Evolutionary conservation across 2,329 filamentous ascomycete genomes (phyloP).

Genomic region (Ophioceras dolichostomum): DNA sequence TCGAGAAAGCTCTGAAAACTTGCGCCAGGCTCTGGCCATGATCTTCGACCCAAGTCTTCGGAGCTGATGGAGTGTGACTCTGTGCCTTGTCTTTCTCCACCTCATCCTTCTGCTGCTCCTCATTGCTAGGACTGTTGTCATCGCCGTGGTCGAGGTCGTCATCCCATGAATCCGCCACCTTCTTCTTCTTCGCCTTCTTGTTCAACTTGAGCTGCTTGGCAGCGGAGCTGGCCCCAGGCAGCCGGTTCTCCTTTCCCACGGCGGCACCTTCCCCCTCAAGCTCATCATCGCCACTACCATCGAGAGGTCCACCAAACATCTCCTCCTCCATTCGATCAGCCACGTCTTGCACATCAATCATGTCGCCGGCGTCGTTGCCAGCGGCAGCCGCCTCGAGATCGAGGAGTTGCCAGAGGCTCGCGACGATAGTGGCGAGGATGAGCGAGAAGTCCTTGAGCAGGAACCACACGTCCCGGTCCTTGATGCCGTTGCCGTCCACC

Average conservation of each 20-base stretch:
- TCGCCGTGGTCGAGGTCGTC: conserved; percentile 23
- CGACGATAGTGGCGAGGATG: conserved; percentile 59
- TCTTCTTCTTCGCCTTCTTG: conserved; percentile 16
- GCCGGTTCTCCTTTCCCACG: not conserved
- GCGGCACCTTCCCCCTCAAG: not conserved
- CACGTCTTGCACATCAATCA: conserved; percentile 30
- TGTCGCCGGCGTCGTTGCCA: conserved; percentile 33
- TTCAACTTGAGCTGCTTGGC: conserved; percentile 8
- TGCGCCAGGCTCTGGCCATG: conserved; percentile 35
- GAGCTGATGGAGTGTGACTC: too few relatives aligned
- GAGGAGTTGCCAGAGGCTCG: conserved; percentile 46
- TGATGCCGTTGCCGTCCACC: conserved; percentile 53
- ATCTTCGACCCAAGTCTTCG: too few relatives aligned
- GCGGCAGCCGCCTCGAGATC: conserved; percentile 31
- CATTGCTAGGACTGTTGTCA: conserved; percentile 30
- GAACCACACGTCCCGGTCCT: conserved; percentile 59
- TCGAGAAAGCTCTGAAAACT: conserved; percentile 46
- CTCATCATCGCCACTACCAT: conserved; percentile 10
- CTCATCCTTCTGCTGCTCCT: conserved; percentile 16
- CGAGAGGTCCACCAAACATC: conserved; percentile 23
- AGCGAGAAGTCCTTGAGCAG: conserved; percentile 46
- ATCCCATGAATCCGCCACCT: conserved; percentile 32
- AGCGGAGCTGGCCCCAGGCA: conserved; percentile 15
- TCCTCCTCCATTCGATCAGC: conserved; percentile 16
- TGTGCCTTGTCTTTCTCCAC: too few relatives aligned